Base-by-base conservation (phyloP, 495 filamentous ascomycete species). In the Jackrogersella multiformis region DNA sequence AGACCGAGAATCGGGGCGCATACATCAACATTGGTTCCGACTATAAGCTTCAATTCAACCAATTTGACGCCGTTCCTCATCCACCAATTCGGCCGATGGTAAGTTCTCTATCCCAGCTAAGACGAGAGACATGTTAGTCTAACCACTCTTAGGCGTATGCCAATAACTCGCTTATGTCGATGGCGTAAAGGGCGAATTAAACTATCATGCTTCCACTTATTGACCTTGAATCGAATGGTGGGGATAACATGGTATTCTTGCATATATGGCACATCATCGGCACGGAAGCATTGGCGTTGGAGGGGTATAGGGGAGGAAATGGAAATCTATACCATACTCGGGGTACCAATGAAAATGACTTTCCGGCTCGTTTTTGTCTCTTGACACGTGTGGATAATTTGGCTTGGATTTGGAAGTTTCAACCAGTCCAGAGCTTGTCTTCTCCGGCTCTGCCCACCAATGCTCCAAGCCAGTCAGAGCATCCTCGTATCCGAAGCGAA, bases 21-120 rank as follows among this genome's bases (percentile, higher is more conserved):
- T 99, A 95, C 76, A 99, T 99, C 85, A 98, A 98, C 79, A 90
- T 99, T 71, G 91, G 92, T 3, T 87, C 92, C 6, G 91, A 97
- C 39, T 91, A 93, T 73, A 96, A 97, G 82, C 89, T 98, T 46
- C 80, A 90, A 20, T 98, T 90, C 78, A 86, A 92, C 67, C 88
- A 96, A 73, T 99, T 98, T 68, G 93, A 97, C 70, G 96, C 96
- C 2, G 96, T 98, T 32, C 93, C 93, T 56, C 95, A 99, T 82
- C 95, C 95, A 5, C 85, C 93, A 61, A 93, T 98, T 74, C 91
- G 90, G 76, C 93, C 95, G 9, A 99, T 98, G 94, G 92, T 92
- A 80, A 80, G 85, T 77, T 9, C 10, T 2, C 12, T 28, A 7
- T 36, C 35, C 18, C 1, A n/a, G 51, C 38, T 69, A 16, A 18